A percentile compares a stretch with the other conserved stretches of the same genome.
Evolutionary conservation across 1,284 basidiomycete species (phyloP).

Genomic region (Fomitopsis pinicola): DNA sequence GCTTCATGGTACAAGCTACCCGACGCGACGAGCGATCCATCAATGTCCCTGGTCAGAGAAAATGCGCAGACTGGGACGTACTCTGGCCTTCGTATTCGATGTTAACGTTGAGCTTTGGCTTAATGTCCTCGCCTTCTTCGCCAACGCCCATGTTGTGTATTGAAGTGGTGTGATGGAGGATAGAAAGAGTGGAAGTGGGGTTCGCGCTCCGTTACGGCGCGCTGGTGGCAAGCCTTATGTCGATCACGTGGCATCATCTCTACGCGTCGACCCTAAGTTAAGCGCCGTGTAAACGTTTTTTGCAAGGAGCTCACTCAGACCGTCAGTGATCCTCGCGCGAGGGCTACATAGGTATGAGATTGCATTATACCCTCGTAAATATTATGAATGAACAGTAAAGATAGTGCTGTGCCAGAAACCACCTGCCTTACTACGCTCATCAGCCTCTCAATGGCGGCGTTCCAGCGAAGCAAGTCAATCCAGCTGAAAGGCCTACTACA

Average conservation of each 20-base stretch:
- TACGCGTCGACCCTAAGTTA: not conserved
- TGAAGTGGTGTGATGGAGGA: not conserved
- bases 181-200: not conserved
- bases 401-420: too few species aligned
- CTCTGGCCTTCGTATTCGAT: slow-evolving; percentile 47
- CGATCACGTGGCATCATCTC: not conserved
- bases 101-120: slow-evolving; percentile 61
- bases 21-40: not conserved
- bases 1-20: slow-evolving; percentile 47
- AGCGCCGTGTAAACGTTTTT: too few species aligned
- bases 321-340: too few species aligned
- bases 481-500: too few species aligned
- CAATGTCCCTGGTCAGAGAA: not conserved
- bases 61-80: slow-evolving; percentile 18
- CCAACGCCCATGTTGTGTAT: not conserved
- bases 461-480: too few species aligned
- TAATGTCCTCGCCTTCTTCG: slow-evolving; percentile 53
- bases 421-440: too few species aligned
- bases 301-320: too few species aligned
- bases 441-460: too few species aligned
- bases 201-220: not conserved
- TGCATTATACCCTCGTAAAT: too few species aligned
- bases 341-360: too few species aligned
- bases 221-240: not conserved
- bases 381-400: too few species aligned